Percentiles rank a stretch among this genome's conserved stretches.
These are phyloP conservation scores for Ganoderma sinense DNA, from an alignment of 1,284 basidiomycete genomes.

Conservation along the genomic window DNA sequence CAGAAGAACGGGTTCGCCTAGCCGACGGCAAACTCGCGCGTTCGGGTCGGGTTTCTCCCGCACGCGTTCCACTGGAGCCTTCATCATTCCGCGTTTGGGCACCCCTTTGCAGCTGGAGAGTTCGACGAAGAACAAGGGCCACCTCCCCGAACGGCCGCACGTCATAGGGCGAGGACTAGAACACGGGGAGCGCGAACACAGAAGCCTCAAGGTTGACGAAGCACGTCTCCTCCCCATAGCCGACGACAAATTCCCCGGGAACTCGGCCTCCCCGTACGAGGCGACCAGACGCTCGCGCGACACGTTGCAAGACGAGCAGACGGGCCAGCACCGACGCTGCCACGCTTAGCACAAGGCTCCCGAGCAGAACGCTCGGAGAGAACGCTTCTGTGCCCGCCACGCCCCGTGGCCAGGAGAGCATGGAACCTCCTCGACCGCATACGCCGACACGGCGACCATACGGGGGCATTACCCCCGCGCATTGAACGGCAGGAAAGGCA, in stretches of 20 bases:
- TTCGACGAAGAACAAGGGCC: not conserved
- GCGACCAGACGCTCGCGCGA: not conserved
- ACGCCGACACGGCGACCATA: not conserved
- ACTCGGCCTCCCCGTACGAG: not conserved
- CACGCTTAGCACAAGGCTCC: not conserved
- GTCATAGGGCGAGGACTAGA: not conserved
- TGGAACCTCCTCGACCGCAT: not conserved
- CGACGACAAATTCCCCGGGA: slow-evolving; percentile 1
- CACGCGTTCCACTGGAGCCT: not conserved
- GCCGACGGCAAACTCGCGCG: slow-evolving; percentile 1
- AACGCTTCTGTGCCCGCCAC: not conserved
- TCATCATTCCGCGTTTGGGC: not conserved
- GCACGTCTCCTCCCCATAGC: not conserved
- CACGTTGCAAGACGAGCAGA: not conserved
- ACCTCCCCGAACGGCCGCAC: not conserved
- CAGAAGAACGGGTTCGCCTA: not conserved
- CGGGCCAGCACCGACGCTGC: not conserved
- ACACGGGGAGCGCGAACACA: not conserved
- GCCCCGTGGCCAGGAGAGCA: not conserved
- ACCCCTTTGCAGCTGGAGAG: not conserved
- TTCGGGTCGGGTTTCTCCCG: not conserved
- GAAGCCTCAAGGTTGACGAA: not conserved
- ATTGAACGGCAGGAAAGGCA: not conserved
- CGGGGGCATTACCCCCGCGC: not conserved
- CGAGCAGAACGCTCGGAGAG: not conserved